Evolutionary conservation across 495 filamentous ascomycete species (phyloP).

Genomic region (Ascobolus immersus): DNA sequence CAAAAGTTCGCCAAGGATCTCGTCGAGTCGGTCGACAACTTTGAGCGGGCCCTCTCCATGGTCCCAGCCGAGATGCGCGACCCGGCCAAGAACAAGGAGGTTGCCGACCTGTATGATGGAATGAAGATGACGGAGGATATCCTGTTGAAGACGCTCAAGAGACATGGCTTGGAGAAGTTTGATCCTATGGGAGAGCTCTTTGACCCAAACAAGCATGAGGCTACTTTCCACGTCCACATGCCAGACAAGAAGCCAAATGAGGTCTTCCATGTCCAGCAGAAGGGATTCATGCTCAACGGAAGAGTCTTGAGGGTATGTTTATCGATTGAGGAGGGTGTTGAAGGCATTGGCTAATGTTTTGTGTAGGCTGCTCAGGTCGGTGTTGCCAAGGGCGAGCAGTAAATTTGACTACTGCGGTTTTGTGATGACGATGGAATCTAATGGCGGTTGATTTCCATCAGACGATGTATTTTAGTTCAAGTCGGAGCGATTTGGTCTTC

Average conservation of each 20-base stretch:
- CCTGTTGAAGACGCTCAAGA: constrained; percentile 65
- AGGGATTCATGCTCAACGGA: constrained; percentile 81
- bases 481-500: too few relatives aligned
- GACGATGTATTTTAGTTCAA: too few relatives aligned
- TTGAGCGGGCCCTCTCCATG: constrained; percentile 64
- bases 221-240: constrained; percentile 72
- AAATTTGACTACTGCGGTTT: too few relatives aligned
- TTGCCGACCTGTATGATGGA: constrained; percentile 60
- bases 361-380: background rate
- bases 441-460: too few relatives aligned
- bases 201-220: constrained; percentile 89
- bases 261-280: constrained; percentile 79
- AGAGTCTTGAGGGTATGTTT: constrained; percentile 47
- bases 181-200: constrained; percentile 58
- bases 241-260: constrained; percentile 65
- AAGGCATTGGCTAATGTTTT: background rate
- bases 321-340: background rate
- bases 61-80: constrained; percentile 50
- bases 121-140: constrained; percentile 85
- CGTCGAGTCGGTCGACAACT: constrained; percentile 81
- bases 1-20: constrained; percentile 85
- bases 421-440: too few relatives aligned
- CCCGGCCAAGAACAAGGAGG: constrained; percentile 24
- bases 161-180: constrained; percentile 81
- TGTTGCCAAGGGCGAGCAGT: background rate